Evolutionary conservation across 192 early-diverging fungal genomes (phyloP).

Genomic region (Spizellomyces punctatus): DNA sequence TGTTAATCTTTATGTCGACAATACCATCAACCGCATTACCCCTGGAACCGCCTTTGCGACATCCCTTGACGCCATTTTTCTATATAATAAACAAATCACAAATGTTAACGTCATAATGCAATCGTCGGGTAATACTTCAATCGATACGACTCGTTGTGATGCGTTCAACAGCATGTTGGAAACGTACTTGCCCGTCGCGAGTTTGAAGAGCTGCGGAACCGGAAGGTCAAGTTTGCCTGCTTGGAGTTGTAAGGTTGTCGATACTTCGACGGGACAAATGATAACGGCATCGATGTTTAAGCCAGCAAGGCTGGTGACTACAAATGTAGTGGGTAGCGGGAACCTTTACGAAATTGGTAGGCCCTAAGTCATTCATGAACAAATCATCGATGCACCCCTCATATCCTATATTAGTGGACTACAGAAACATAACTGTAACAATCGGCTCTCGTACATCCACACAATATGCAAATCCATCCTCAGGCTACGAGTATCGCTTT

Average conservation of each 20-base stretch:
- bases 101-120: background rate
- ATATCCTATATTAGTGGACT: no score
- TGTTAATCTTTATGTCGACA: background rate
- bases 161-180: background rate
- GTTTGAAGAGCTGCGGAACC: background rate
- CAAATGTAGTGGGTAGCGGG: no score
- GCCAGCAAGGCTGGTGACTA: no score
- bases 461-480: no score
- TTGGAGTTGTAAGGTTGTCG: background rate
- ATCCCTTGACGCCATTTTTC: constrained; percentile 1
- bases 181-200: background rate
- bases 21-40: background rate
- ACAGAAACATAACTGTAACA: no score
- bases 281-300: no score
- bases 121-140: background rate
- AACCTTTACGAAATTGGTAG: no score
- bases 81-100: background rate
- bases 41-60: constrained; percentile 5
- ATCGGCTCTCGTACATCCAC: no score
- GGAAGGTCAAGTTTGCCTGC: background rate
- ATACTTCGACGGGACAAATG: background rate
- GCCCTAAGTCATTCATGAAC: no score
- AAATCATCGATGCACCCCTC: no score
- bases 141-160: background rate
- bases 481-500: no score